A percentile compares a stretch with the other conserved stretches of the same genome.
Evolutionary conservation across 306 rosid species (phyloP).

Genomic region (Castanea crenata): DNA sequence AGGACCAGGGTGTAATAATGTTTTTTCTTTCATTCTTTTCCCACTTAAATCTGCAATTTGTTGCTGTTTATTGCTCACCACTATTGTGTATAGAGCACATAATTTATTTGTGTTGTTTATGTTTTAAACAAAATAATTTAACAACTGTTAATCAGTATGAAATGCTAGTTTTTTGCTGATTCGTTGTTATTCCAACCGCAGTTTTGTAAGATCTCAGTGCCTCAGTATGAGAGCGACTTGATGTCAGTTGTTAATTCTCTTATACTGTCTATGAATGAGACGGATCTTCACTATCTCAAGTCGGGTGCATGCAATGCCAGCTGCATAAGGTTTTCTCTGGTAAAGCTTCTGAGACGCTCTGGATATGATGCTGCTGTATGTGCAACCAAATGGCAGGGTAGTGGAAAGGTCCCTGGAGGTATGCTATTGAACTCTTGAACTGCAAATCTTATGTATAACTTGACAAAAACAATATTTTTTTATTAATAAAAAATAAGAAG

Average conservation of each 20-base stretch:
- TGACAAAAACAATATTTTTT: too few relatives aligned
- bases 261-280: slow-evolving; percentile 59
- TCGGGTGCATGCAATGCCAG: slow-evolving; percentile 74
- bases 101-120: neutral
- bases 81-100: neutral
- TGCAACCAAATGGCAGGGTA: slow-evolving; percentile 81
- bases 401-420: slow-evolving; percentile 98
- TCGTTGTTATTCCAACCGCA: slow-evolving; percentile 31
- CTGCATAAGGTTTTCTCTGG: slow-evolving; percentile 82
- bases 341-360: slow-evolving; percentile 68
- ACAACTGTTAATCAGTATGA: neutral
- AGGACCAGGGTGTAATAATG: neutral
- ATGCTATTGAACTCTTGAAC: slow-evolving; percentile 15
- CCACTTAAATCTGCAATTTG: neutral
- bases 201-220: slow-evolving; percentile 61
- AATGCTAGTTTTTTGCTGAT: neutral
- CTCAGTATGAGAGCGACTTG: slow-evolving; percentile 69
- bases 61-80: neutral
- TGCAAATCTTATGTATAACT: neutral
- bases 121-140: neutral
- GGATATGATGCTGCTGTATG: slow-evolving; percentile 94
- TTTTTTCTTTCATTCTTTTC: neutral
- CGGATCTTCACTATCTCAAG: slow-evolving; percentile 47
- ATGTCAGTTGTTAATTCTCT: slow-evolving; percentile 70
- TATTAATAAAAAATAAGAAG: neutral